Conservation (phyloP, 176 grass and related monocot genomes). For the Canna indica region DNA sequence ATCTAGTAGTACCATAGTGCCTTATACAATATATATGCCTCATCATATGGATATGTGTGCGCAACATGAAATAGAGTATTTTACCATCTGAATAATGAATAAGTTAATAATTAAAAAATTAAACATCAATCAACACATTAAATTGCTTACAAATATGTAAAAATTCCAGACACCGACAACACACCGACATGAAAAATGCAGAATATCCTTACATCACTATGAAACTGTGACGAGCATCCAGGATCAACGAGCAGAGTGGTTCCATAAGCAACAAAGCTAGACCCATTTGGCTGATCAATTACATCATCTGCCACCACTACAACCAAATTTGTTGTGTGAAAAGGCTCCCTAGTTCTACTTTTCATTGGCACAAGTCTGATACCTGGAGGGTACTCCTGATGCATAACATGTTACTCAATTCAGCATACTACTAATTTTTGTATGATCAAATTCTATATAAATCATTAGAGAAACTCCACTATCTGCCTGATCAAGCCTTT, state of each 20-base stretch:
- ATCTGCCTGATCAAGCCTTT: too few species aligned
- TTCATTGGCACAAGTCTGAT: constrained; percentile 88
- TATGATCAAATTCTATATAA: neutral
- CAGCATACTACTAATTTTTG: neutral
- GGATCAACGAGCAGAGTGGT: constrained; percentile 83
- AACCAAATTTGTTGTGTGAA: constrained; percentile 82
- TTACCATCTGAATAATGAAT: too few species aligned
- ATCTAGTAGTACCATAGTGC: too few species aligned
- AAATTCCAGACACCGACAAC: neutral
- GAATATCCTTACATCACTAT: constrained; percentile 44
- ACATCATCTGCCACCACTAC: constrained; percentile 33
- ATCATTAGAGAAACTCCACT: neutral
- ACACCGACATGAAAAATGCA: constrained; percentile 8
- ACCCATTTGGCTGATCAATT: constrained; percentile 12
- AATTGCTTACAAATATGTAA: neutral
- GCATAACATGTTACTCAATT: neutral
- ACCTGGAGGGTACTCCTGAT: constrained; percentile 89
- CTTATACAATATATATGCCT: too few species aligned
- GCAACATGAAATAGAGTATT: too few species aligned
- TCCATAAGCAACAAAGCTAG: constrained; percentile 36
- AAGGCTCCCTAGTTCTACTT: constrained; percentile 65
- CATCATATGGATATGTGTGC: too few species aligned
- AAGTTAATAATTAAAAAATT: too few species aligned
- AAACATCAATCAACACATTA: neutral
- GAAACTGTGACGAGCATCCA: constrained; percentile 63